These are phyloP conservation scores for Triangularia setosa DNA, from an alignment of 2,329 filamentous ascomycete species.

Conservation along the genomic window DNA sequence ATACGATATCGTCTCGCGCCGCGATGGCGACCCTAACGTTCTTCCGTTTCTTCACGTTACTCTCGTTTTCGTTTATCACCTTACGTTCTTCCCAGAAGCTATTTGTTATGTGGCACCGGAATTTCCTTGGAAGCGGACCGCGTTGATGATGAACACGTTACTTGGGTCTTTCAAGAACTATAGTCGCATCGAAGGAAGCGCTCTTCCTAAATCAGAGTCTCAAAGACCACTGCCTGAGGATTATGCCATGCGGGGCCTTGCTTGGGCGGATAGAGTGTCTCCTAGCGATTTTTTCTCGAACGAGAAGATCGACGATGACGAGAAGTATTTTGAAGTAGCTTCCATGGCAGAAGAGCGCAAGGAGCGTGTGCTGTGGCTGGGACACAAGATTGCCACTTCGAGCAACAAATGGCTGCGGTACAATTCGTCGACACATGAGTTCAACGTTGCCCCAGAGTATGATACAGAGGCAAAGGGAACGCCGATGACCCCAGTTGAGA, in stretches of 20 bases:
- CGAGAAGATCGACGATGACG: slow-evolving; percentile 63
- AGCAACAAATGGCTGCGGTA: slow-evolving; percentile 43
- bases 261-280: slow-evolving; percentile 58
- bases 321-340: slow-evolving; percentile 58
- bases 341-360: slow-evolving; percentile 56
- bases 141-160: slow-evolving; percentile 37
- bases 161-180: slow-evolving; percentile 25
- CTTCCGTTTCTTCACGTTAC: slow-evolving; percentile 60
- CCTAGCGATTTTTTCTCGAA: slow-evolving; percentile 54
- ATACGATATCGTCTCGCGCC: slow-evolving; percentile 44
- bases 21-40: slow-evolving; percentile 55
- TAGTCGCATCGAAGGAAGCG: slow-evolving; percentile 36
- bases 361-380: slow-evolving; percentile 58
- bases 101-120: slow-evolving; percentile 41
- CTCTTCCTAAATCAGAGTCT: slow-evolving; percentile 45
- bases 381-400: slow-evolving; percentile 41
- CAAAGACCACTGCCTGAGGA: slow-evolving; percentile 63
- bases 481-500: slow-evolving; percentile 6
- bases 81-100: slow-evolving; percentile 40
- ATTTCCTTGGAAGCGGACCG: slow-evolving; percentile 39
- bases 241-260: slow-evolving; percentile 59
- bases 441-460: slow-evolving; percentile 37
- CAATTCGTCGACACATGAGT: slow-evolving; percentile 35
- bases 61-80: slow-evolving; percentile 53
- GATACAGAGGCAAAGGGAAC: slow-evolving; percentile 33